Evolutionary conservation across 805 yeast genomes (phyloP), one percentile per base, ranked within the genome.

Genomic region (Phaffomyces antillensis): DNA sequence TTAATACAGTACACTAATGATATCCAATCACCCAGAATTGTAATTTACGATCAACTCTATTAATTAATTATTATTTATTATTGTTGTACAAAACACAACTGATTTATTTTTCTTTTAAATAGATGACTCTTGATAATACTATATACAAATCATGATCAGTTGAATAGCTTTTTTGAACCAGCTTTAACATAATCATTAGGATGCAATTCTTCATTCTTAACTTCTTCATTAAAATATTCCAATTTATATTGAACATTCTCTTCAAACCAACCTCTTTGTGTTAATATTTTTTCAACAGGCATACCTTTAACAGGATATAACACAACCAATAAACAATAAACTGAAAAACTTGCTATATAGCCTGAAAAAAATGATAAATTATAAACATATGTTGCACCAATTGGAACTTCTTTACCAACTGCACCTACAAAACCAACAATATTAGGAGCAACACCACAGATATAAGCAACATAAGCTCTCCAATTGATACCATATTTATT

Each of bases 361-460:
- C 96, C 96, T 49, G 82, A 73, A 54, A 88, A 81, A 69, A 82
- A 88, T 61, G 83, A 83, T 54, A 88, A 65, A 48, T 81, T 67
- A 68, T 85, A 88, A 39, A 88, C 76, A 47, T 77, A 71, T 47
- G 79, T 76, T 13, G 96, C 96, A 30, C 91, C 95, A 39, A 68
- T 67, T 25, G 96, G 95, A 16, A 87, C 95, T 50, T 71, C 74
- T 17, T 80, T 75, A 35, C 81, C 86, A 25, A 86, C 79, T 8
- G 88, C 88, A 50, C 95, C 88, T 8, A 82, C 90, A 55, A 88
- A 87, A 2, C 96, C 96, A 16, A 83, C 84, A 56, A 88, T 81
- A 56, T 87, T 88, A 37, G 95, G 93, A 28, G 79, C 68, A 48
- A 89, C 81, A 43, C 96, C 96, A 52, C 81, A 72, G 52, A 88